Conservation (phyloP, 495 filamentous ascomycete species). For the Baudoinia panamericana region DNA sequence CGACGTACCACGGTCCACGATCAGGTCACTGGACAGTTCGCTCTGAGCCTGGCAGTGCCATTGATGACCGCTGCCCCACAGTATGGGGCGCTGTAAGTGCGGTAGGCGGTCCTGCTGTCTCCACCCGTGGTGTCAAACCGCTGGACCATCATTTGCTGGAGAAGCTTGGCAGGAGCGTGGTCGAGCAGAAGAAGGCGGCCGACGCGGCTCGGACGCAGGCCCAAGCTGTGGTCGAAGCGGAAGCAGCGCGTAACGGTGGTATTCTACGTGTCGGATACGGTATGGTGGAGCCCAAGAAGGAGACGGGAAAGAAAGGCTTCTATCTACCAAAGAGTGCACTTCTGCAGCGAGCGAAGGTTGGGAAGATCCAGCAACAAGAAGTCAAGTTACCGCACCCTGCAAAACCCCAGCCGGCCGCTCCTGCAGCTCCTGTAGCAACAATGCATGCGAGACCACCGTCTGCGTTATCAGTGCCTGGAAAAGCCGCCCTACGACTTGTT, state of each 20-base stretch:
- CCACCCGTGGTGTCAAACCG: neutral
- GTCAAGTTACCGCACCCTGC: too few species aligned
- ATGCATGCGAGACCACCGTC: too few species aligned
- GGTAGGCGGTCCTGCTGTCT: neutral
- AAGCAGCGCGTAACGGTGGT: too few species aligned
- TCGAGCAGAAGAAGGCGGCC: neutral
- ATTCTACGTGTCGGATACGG: too few species aligned
- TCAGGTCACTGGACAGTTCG: slow-evolving; percentile 14
- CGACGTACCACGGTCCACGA: slow-evolving; percentile 6
- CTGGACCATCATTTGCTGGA: neutral
- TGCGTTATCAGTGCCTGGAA: too few species aligned
- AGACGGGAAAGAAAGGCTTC: neutral
- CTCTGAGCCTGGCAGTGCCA: slow-evolving; percentile 4
- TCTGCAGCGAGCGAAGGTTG: neutral
- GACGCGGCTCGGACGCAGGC: too few species aligned
- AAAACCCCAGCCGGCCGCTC: too few species aligned
- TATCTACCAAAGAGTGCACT: slow-evolving; percentile 1
- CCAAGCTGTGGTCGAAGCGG: too few species aligned
- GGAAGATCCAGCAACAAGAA: neutral
- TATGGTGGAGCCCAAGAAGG: too few species aligned
- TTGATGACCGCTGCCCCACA: slow-evolving; percentile 13
- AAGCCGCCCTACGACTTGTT: too few species aligned
- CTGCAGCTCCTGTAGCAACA: too few species aligned
- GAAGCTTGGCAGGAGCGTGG: neutral
- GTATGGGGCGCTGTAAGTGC: slow-evolving; percentile 1